Base-by-base conservation (phyloP, 106 monocot genomes). In the Dendrobium catenatum region DNA sequence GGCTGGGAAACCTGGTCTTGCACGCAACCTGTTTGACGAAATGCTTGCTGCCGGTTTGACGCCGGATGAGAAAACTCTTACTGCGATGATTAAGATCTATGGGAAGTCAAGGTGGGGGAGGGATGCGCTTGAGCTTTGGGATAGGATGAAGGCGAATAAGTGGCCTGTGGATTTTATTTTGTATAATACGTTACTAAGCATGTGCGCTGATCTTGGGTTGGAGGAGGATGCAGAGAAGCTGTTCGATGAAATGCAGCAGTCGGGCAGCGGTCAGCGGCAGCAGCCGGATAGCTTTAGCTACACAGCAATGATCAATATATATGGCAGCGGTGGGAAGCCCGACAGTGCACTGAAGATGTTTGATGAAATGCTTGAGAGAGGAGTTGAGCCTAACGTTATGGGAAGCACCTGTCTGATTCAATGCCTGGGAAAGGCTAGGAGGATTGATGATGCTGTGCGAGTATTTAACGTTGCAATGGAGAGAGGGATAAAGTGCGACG, bases 181-280 rank as follows among this genome's bases (percentile, higher is more conserved):
- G 10, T 93, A 92, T 77, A 99, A 99, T 55, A 99, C 95, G 17
- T 46, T 99, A 82, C 70, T 99, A 70, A 91, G 86, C 78, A 92
- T 95, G 93, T 99, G 99, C 77, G 93, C 95, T 0, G 91, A 95
- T 85, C 82, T 99, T 5, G 99, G 91, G 11, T 40, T 90, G 66
- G 93, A 90, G 18, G 85, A 82, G 6, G 89, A 99, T 79, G 99
- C 95, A 0, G 95, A 95, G 82, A 79, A 79, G 84, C 82, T 99
- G 77, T 99, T 99, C 67, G 89, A 72, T 4, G 95, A 99, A 22
- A 95, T 99, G 99, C 91, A 89, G 86, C 67, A 31, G 59, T 73
- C 85, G 6, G 83, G 77, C 8, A 19, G 55, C 1, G 41, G 49
- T 10, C 66, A 7, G 19, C 75, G 68, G 51, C 51, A 51, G 13